Conservation (phyloP, 345 rosid genomes). For the Tarenaya hassleriana region DNA sequence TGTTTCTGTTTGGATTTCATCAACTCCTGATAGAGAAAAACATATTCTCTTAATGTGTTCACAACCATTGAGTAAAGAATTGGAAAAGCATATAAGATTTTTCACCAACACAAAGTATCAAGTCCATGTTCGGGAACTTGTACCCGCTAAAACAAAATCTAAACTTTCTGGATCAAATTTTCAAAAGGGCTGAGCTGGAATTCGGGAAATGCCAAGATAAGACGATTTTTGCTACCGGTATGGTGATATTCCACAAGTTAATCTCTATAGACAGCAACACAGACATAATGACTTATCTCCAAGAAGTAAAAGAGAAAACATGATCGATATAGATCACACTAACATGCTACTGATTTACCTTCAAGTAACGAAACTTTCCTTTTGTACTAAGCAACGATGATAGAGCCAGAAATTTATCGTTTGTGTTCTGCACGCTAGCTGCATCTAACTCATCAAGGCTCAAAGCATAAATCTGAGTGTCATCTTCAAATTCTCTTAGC, state of each 20-base stretch:
- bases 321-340: slow-evolving; percentile 8
- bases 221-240: too few species aligned
- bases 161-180: not conserved
- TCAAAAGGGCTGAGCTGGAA: not conserved
- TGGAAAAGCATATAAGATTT: not conserved
- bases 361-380: slow-evolving; percentile 87
- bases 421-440: slow-evolving; percentile 65
- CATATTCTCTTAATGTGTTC: not conserved
- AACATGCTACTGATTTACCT: slow-evolving; percentile 40
- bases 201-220: not conserved
- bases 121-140: not conserved
- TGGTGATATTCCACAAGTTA: not conserved
- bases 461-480: slow-evolving; percentile 68
- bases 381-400: slow-evolving; percentile 48
- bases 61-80: not conserved
- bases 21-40: slow-evolving; percentile 54
- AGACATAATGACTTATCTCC: slow-evolving; percentile 9
- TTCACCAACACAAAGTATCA: slow-evolving; percentile 10
- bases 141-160: slow-evolving; percentile 5
- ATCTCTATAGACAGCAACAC: slow-evolving; percentile 5
- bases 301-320: slow-evolving; percentile 1
- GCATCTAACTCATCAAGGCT: slow-evolving; percentile 64
- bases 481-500: slow-evolving; percentile 66
- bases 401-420: slow-evolving; percentile 71
- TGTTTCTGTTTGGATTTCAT: slow-evolving; percentile 52